These are phyloP conservation scores for Pleurotus salmoneostramineus DNA, from an alignment of 768 basidiomycete species.

Conservation along the genomic window DNA sequence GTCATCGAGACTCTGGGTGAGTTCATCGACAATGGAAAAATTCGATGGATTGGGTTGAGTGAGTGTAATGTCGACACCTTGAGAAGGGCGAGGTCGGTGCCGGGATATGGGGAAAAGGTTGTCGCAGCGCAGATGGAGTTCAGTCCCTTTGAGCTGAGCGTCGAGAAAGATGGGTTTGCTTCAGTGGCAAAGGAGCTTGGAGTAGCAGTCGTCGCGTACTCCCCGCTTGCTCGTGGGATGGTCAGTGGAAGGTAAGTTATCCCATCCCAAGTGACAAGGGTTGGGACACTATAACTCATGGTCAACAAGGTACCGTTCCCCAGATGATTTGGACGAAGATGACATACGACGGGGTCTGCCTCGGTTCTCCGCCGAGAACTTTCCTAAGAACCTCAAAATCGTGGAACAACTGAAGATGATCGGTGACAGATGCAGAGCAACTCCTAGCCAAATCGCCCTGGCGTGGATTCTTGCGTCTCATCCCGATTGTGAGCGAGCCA, in stretches of 20 bases:
- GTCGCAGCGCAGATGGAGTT: slow-evolving; percentile 28
- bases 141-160: slow-evolving; percentile 19
- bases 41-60: slow-evolving; percentile 30
- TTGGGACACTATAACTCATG: not conserved
- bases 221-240: slow-evolving; percentile 31
- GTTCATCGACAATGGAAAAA: slow-evolving; percentile 26
- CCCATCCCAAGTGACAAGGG: not conserved
- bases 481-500: slow-evolving; percentile 11
- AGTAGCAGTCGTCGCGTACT: slow-evolving; percentile 26
- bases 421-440: slow-evolving; percentile 23
- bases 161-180: slow-evolving; percentile 26
- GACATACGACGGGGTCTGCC: slow-evolving; percentile 29
- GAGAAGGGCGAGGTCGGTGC: slow-evolving; percentile 24
- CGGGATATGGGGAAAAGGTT: slow-evolving; percentile 19
- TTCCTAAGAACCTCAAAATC: slow-evolving; percentile 36
- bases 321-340: slow-evolving; percentile 29
- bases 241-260: slow-evolving; percentile 22
- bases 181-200: slow-evolving; percentile 23
- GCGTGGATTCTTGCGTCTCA: slow-evolving; percentile 19
- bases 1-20: slow-evolving; percentile 26
- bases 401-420: slow-evolving; percentile 27
- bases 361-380: slow-evolving; percentile 34
- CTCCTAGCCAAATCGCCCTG: slow-evolving; percentile 23
- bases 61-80: slow-evolving; percentile 25
- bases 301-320: slow-evolving; percentile 19